Evolutionary conservation across 2,329 filamentous ascomycete genomes (phyloP), one percentile per base, ranked within the genome.

Genomic region (Macrophomina pseudophaseolina): DNA sequence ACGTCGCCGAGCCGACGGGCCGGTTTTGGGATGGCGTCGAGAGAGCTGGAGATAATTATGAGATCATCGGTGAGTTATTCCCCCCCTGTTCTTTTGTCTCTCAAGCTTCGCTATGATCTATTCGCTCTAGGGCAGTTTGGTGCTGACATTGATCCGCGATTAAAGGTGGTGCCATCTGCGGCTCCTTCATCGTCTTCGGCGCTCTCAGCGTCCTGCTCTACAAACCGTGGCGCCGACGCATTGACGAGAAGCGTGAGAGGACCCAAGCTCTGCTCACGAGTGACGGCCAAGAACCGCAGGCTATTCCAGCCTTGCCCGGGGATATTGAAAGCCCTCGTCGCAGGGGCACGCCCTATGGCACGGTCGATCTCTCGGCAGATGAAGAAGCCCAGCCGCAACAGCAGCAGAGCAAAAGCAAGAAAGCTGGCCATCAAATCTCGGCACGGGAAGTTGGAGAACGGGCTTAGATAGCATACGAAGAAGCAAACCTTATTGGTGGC

Each of bases 1-100:
- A 94, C 72, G 89, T 94, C 0, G 90, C 91, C 0, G 83, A 91
- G 64, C 90, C 91, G 0, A 80, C 85, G 16, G 93, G 93, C 0
- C 78, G 78, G n/a, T 97, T 98, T 78, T 98, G 95, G 95, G 89
- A 97, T 63, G 94, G 93, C 0, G 91, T 98, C 0, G 86, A 88
- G 59, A 86, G 84, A 0, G 88, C 91, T 0, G 88, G 91, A 0
- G 92, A 97, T 69, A 85, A 93, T 75, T 97, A 93, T 71, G 92
- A 97, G 78, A 86, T 94, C 68, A 89, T 97, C 53, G 93, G 94
- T 64, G 32, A 33, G 68, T 35, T 30, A 11, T 38, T 11, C 6
- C 8, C 12, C 16, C 11, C 35, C 35, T 9, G 11, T 14, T 44
- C 42, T 44, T n/a, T 14, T n/a, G 16, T 23, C 23, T 23, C 23